Percentiles rank a stretch among this genome's conserved stretches.
Conservation (phyloP, 225 moss, liverwort and hornwort species). For the Polytrichum formosum region DNA sequence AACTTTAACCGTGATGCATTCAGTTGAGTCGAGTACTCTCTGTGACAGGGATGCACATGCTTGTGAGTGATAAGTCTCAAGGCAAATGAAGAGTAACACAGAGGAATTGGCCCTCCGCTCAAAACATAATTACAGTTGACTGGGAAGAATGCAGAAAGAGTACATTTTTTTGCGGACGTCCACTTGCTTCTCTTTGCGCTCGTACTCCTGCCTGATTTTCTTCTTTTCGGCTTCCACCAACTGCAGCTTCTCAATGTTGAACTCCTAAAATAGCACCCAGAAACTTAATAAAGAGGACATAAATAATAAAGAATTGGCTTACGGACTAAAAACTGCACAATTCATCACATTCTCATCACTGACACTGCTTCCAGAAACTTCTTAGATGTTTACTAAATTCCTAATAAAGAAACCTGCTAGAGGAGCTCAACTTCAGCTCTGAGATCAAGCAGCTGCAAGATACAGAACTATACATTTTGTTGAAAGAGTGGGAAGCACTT, state of each 20-base stretch:
- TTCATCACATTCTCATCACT: background rate
- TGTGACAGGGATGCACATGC: background rate
- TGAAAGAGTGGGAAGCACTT: no score
- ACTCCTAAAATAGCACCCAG: constrained; percentile 44
- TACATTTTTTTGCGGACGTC: constrained; percentile 80
- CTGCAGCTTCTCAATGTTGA: constrained; percentile 85
- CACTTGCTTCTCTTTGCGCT: constrained; percentile 86
- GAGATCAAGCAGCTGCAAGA: no score
- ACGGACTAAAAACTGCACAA: background rate
- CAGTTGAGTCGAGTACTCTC: constrained; percentile 77
- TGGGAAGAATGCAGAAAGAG: background rate
- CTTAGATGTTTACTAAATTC: no score
- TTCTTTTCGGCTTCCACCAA: constrained; percentile 79
- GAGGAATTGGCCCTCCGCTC: no score
- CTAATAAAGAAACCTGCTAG: no score
- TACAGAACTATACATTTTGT: no score
- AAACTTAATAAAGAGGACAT: background rate
- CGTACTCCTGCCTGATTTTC: constrained; percentile 72
- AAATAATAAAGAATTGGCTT: background rate
- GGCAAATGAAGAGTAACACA: no score
- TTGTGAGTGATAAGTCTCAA: no score
- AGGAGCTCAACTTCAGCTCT: no score
- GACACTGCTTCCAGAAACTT: no score
- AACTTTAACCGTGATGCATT: constrained; percentile 75
- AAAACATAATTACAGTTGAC: no score